Evolutionary conservation across 768 basidiomycete species (phyloP), one percentile per base, ranked within the genome.

Genomic region (Vararia minispora): DNA sequence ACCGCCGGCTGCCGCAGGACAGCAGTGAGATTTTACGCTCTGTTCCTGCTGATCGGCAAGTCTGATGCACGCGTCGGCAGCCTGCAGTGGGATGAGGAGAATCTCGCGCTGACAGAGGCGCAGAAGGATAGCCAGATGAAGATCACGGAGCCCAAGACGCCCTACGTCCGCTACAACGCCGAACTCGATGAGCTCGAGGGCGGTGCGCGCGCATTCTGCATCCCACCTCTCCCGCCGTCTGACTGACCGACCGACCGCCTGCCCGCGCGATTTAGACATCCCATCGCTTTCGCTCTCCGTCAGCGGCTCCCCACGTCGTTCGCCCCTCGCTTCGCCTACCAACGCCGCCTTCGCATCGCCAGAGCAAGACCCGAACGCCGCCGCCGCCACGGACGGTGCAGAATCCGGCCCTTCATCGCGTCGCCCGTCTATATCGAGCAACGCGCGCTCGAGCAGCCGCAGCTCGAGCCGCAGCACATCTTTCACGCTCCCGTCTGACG

Each of bases 91-190:
- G 92, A 97, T 54, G 91, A 97, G 53, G 86, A 77, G 56, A 97
- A 95, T 55, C 69, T 97, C 25, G 86, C 87, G 18, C 59, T 86
- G 52, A 95, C 91, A 1, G 91, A 97, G 60, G 79, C 89, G 48
- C 77, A 84, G 68, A 94, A 94, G 60, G 90, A 94, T 53, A 91
- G 87, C 46, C 65, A 90, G 54, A 97, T 95, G 91, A 97, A 95
- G 74, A 97, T 97, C 53, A 90, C 87, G 2, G 91, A 97, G 53
- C 91, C 91, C 37, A 97, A 97, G 72, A 97, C 91, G 8, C 91
- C 91, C 2, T 97, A 85, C 59, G 91, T 97, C 38, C 69, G 88
- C 48, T 92, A 90, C 59, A 84, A 90, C 51, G 72, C 86, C 3
- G 79, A 83, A 55, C 79, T 80, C n/a, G 87, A 90, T 57, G 71